Conservation (phyloP, 2,329 filamentous ascomycete genomes). For the Apiospora rasikravindrae region DNA sequence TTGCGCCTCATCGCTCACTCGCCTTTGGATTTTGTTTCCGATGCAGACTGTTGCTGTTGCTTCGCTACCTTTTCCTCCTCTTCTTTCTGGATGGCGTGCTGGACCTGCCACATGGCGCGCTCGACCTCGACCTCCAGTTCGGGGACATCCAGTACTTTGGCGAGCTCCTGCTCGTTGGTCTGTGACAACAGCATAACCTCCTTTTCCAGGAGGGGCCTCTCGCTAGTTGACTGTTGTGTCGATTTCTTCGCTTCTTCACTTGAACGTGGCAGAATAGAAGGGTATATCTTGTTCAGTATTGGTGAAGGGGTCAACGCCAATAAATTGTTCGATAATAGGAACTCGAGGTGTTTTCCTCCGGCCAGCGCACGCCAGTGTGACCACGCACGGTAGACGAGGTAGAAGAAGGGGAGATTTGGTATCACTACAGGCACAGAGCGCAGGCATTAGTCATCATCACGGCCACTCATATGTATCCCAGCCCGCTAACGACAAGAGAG, state of each 20-base stretch:
- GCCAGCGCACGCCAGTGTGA: conserved; percentile 87
- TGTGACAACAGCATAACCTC: conserved; percentile 53
- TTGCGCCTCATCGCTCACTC: conserved; percentile 2
- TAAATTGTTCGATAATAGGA: conserved; percentile 76
- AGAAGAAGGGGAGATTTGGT: conserved; percentile 97
- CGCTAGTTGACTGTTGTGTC: background rate
- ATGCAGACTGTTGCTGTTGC: conserved; percentile 22
- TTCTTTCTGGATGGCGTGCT: conserved; percentile 50
- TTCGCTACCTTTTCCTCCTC: conserved; percentile 29
- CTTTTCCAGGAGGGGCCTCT: conserved; percentile 10
- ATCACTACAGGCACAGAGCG: conserved; percentile 56
- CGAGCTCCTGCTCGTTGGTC: conserved; percentile 61
- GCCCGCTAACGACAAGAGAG: conserved; percentile 12
- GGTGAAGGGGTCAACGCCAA: conserved; percentile 69
- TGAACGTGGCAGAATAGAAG: conserved; percentile 31
- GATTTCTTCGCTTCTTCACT: background rate
- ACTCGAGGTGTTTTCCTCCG: conserved; percentile 85
- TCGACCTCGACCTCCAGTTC: conserved; percentile 76
- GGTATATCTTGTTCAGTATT: conserved; percentile 77
- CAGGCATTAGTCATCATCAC: conserved; percentile 25
- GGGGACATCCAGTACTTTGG: conserved; percentile 68
- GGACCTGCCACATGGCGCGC: conserved; percentile 76
- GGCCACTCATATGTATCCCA: background rate
- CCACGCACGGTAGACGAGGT: conserved; percentile 88
- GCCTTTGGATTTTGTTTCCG: conserved; percentile 19